Percentiles rank a stretch among this genome's conserved stretches.
These are phyloP conservation scores for Alloascoidea africana DNA, from an alignment of 805 yeast genomes.

Conservation along the genomic window DNA sequence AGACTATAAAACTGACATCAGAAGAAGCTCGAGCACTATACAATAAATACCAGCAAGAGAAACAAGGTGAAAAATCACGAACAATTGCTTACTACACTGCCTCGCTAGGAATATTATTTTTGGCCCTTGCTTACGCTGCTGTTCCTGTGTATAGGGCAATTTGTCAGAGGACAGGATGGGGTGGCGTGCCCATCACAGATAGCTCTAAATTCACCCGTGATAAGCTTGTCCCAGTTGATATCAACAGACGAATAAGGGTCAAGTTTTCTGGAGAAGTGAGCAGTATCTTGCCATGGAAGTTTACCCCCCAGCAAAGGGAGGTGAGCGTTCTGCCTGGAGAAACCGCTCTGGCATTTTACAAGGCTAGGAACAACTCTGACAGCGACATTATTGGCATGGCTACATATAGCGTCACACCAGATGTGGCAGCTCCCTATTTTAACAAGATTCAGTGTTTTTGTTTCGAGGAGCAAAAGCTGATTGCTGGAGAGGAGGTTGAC, in stretches of 20 bases:
- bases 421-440: conserved; percentile 91
- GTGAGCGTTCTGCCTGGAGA: conserved; percentile 93
- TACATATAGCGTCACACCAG: conserved; percentile 92
- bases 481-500: conserved; percentile 95
- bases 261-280: conserved; percentile 88
- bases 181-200: conserved; percentile 91
- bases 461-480: conserved; percentile 87
- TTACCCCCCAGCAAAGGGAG: conserved; percentile 87
- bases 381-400: conserved; percentile 98
- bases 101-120: conserved; percentile 53
- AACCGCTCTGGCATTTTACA: conserved; percentile 91
- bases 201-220: conserved; percentile 67
- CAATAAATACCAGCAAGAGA: conserved; percentile 9
- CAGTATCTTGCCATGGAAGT: conserved; percentile 85
- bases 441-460: conserved; percentile 97
- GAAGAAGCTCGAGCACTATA: neutral
- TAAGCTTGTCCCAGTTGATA: conserved; percentile 75
- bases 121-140: conserved; percentile 75
- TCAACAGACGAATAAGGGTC: conserved; percentile 67
- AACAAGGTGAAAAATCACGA: conserved; percentile 22
- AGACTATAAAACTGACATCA: too few species aligned
- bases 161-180: conserved; percentile 92
- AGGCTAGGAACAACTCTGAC: conserved; percentile 73
- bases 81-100: conserved; percentile 53
- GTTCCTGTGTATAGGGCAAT: conserved; percentile 87